These are phyloP conservation scores for Kazachstania kunashirensis DNA, from an alignment of 805 yeast species.

Conservation along the genomic window DNA sequence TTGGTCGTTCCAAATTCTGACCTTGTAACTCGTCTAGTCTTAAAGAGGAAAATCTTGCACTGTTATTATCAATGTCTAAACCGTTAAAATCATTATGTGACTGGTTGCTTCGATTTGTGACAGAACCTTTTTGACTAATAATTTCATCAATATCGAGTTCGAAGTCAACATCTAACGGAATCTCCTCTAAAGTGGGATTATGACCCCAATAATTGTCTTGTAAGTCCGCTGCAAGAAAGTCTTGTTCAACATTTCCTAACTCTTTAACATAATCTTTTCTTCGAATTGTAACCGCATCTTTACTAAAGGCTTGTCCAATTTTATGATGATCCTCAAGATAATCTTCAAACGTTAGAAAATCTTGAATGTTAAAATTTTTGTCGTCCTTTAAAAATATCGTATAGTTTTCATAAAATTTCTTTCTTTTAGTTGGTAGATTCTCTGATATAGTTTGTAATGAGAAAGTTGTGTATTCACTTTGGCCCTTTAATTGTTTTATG, in stretches of 20 bases:
- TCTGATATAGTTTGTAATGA: not conserved
- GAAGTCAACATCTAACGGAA: slow-evolving; percentile 21
- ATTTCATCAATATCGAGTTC: slow-evolving; percentile 24
- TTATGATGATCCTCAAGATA: not conserved
- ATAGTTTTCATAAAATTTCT: not conserved
- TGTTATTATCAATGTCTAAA: slow-evolving; percentile 1
- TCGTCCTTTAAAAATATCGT: slow-evolving; percentile 19
- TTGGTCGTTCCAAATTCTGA: not conserved
- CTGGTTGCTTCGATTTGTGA: slow-evolving; percentile 6
- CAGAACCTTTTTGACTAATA: slow-evolving; percentile 21
- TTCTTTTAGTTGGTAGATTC: not conserved
- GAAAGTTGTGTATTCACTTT: not conserved
- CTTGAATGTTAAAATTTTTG: slow-evolving; percentile 20
- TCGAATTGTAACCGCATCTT: slow-evolving; percentile 11
- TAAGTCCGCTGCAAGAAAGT: too few species aligned
- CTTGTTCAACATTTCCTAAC: slow-evolving; percentile 18
- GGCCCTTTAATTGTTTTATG: not conserved
- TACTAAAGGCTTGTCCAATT: not conserved
- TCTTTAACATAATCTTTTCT: slow-evolving; percentile 19
- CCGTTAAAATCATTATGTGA: slow-evolving; percentile 1
- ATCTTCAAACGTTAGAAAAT: slow-evolving; percentile 10
- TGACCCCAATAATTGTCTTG: not conserved
- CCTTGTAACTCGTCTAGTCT: not conserved
- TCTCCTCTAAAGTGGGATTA: slow-evolving; percentile 7
- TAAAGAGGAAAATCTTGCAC: not conserved